These are phyloP conservation scores for Recurvomyces mirabilis DNA, from an alignment of 495 filamentous ascomycete species.

Conservation along the genomic window DNA sequence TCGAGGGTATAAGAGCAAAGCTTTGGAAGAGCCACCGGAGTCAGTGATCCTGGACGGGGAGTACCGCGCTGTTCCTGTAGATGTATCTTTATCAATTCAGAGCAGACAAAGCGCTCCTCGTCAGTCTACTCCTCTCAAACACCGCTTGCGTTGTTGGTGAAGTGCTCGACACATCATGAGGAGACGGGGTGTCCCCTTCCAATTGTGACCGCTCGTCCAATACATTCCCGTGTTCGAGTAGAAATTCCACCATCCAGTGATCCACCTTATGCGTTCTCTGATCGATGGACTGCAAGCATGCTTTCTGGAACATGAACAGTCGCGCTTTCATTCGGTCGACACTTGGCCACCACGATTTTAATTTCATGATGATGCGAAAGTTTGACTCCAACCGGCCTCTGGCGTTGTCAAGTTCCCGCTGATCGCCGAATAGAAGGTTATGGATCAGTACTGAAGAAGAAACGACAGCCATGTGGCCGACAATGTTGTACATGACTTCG, in stretches of 20 bases:
- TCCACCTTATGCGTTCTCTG: conserved; percentile 30
- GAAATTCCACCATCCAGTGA: conserved; percentile 35
- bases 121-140: not conserved
- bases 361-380: conserved; percentile 30
- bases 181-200: not conserved
- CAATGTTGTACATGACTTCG: conserved; percentile 33
- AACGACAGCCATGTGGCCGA: conserved; percentile 35
- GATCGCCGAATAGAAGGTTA: conserved; percentile 28
- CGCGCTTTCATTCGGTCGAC: conserved; percentile 29
- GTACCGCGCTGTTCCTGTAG: no score
- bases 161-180: not conserved
- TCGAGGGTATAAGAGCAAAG: not conserved
- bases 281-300: conserved; percentile 27
- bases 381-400: conserved; percentile 31
- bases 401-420: conserved; percentile 22
- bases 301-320: conserved; percentile 32
- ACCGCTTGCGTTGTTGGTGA: not conserved
- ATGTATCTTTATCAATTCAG: no score
- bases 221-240: conserved; percentile 28
- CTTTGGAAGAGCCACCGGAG: not conserved
- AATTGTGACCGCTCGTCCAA: conserved; percentile 18
- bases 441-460: conserved; percentile 36
- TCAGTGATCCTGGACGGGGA: no score
- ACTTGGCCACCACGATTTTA: conserved; percentile 32
- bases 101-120: not conserved